phyloP scores from a whole-genome alignment of 768 basidiomycete species.

The Pleurotus tuoliensis region DNA sequence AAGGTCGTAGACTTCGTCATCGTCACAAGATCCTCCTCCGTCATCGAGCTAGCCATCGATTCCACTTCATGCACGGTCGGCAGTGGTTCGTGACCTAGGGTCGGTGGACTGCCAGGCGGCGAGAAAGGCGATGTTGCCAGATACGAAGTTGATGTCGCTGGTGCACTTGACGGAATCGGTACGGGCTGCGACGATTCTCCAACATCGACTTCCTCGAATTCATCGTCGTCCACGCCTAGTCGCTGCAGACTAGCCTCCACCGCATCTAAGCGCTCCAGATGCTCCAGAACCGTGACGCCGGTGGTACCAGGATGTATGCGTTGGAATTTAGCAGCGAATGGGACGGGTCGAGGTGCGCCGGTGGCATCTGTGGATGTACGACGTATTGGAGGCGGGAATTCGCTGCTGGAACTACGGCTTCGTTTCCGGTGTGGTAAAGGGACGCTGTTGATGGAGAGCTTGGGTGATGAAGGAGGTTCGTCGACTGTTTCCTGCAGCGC shows the following conservation, averaged over 20 bases:
- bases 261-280: constrained; percentile 79
- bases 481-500: constrained; percentile 31
- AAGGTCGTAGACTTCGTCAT: constrained; percentile 79
- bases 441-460: constrained; percentile 57
- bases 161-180: constrained; percentile 16
- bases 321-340: constrained; percentile 81
- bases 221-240: constrained; percentile 58
- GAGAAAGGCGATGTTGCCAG: constrained; percentile 44
- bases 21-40: constrained; percentile 66
- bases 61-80: constrained; percentile 54
- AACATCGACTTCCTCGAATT: constrained; percentile 54
- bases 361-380: constrained; percentile 60
- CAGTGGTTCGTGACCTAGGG: constrained; percentile 57
- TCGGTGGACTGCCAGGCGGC: constrained; percentile 56
- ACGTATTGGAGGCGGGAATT: constrained; percentile 73
- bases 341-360: constrained; percentile 69
- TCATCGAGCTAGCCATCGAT: constrained; percentile 50
- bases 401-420: constrained; percentile 61
- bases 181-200: constrained; percentile 40
- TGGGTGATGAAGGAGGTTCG: constrained; percentile 51
- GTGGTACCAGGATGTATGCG: constrained; percentile 83
- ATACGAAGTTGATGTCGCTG: constrained; percentile 13
- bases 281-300: constrained; percentile 81
- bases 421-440: constrained; percentile 50
- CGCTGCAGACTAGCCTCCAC: constrained; percentile 77